A percentile compares a stretch with the other conserved stretches of the same genome.
These are phyloP conservation scores for Pholiota conissans DNA, from an alignment of 768 basidiomycete genomes.

Conservation along the genomic window DNA sequence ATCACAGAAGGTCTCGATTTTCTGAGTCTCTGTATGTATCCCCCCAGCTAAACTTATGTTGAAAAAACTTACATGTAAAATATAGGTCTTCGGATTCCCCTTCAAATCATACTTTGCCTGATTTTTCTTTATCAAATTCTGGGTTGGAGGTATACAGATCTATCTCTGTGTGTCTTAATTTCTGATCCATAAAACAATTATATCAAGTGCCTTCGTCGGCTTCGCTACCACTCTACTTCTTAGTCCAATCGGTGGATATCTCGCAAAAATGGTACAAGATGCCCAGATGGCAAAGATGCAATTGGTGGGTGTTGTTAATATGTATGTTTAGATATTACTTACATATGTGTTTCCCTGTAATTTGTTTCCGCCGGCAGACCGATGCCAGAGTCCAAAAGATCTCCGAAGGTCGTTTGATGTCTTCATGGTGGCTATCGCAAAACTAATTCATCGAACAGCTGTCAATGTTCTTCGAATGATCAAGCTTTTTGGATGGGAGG, in stretches of 20 bases:
- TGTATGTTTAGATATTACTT: too few species aligned
- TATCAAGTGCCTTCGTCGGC: slow-evolving; percentile 50
- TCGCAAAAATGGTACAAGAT: slow-evolving; percentile 48
- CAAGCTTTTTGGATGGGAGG: slow-evolving; percentile 38
- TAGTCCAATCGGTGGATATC: slow-evolving; percentile 56
- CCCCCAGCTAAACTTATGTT: background rate
- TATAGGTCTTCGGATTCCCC: slow-evolving; percentile 37
- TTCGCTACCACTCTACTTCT: slow-evolving; percentile 48
- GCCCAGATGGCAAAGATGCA: slow-evolving; percentile 52
- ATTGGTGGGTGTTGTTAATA: too few species aligned
- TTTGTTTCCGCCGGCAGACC: background rate
- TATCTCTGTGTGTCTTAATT: background rate
- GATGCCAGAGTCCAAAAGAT: slow-evolving; percentile 10
- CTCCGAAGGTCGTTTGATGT: background rate
- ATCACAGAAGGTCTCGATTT: slow-evolving; percentile 37
- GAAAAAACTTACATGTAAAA: background rate
- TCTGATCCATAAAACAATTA: background rate
- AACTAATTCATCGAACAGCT: slow-evolving; percentile 36
- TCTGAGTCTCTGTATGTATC: slow-evolving; percentile 23
- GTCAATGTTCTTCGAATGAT: slow-evolving; percentile 27
- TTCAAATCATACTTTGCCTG: slow-evolving; percentile 39
- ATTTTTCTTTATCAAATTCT: slow-evolving; percentile 46
- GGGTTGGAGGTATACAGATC: slow-evolving; percentile 40
- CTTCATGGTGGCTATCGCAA: background rate
- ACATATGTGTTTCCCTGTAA: too few species aligned